A percentile compares a stretch with the other conserved stretches of the same genome.
Evolutionary conservation across 1,284 basidiomycete genomes (phyloP).

Genomic region (Moniliophthora roreri): DNA sequence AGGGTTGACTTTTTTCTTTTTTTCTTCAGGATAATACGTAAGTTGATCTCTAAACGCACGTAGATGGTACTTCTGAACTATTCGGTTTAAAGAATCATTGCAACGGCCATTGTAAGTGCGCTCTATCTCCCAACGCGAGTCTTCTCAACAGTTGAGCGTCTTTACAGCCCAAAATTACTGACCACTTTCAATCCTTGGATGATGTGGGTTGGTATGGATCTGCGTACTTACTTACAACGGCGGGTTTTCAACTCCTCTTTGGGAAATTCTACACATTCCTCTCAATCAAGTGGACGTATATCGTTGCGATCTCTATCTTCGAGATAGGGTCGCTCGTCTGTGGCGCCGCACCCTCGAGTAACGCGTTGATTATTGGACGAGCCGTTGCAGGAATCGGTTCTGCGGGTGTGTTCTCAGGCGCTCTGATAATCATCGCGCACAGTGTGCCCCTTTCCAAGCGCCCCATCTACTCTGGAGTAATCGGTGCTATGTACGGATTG

Average conservation of each 20-base stretch:
- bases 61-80: background rate
- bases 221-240: conserved; percentile 18
- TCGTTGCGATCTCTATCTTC: conserved; percentile 14
- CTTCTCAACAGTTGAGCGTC: conserved; percentile 24
- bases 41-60: background rate
- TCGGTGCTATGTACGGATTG: conserved; percentile 11
- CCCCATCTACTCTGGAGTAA: conserved; percentile 5
- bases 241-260: conserved; percentile 18
- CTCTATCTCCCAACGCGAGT: conserved; percentile 21
- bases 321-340: conserved; percentile 13
- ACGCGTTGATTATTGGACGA: conserved; percentile 9
- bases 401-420: conserved; percentile 9
- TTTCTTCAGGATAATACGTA: background rate
- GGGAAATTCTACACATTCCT: conserved; percentile 19
- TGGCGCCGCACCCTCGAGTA: conserved; percentile 8
- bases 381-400: conserved; percentile 13
- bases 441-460: conserved; percentile 8
- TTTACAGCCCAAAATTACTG: conserved; percentile 16
- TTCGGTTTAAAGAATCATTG: conserved; percentile 39
- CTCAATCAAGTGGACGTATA: conserved; percentile 12
- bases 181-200: conserved; percentile 18
- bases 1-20: background rate
- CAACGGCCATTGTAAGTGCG: conserved; percentile 24
- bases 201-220: conserved; percentile 23
- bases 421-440: conserved; percentile 10